phyloP scores from a whole-genome alignment of 345 rosid genomes.

The Odontarrhena argentea region DNA sequence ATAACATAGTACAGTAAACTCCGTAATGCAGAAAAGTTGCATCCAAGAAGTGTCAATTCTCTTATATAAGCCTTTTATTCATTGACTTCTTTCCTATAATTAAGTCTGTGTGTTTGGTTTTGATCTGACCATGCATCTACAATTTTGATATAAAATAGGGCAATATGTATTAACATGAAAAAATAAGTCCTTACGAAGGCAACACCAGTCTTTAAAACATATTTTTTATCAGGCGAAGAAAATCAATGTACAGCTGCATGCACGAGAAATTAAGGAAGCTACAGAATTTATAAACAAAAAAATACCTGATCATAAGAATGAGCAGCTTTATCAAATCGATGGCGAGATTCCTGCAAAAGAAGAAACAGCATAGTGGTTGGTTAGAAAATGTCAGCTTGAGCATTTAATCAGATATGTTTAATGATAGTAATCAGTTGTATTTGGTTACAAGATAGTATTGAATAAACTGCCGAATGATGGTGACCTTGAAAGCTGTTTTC shows the following conservation, averaged over 20 bases:
- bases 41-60: not conserved
- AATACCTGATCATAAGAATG: slow-evolving; percentile 82
- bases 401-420: not conserved
- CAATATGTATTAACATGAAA: not conserved
- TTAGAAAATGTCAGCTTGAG: slow-evolving; percentile 3
- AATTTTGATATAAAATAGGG: not conserved
- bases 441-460: not conserved
- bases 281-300: slow-evolving; percentile 11
- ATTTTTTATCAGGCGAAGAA: not conserved
- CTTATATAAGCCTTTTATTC: not conserved
- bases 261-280: slow-evolving; percentile 16
- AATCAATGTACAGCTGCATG: slow-evolving; percentile 1
- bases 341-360: slow-evolving; percentile 72
- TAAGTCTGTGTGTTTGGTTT: not conserved
- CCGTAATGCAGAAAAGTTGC: not conserved
- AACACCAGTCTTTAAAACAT: not conserved
- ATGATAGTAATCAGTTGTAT: not conserved
- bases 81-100: not conserved
- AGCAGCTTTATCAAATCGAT: slow-evolving; percentile 63
- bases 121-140: not conserved
- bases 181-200: not conserved
- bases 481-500: not conserved
- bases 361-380: slow-evolving; percentile 23
- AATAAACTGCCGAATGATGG: not conserved
- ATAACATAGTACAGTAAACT: not conserved